A percentile compares a stretch with the other conserved stretches of the same genome.
These are phyloP conservation scores for Gastrolobium villosum DNA, from an alignment of 306 rosid genomes.

Conservation along the genomic window DNA sequence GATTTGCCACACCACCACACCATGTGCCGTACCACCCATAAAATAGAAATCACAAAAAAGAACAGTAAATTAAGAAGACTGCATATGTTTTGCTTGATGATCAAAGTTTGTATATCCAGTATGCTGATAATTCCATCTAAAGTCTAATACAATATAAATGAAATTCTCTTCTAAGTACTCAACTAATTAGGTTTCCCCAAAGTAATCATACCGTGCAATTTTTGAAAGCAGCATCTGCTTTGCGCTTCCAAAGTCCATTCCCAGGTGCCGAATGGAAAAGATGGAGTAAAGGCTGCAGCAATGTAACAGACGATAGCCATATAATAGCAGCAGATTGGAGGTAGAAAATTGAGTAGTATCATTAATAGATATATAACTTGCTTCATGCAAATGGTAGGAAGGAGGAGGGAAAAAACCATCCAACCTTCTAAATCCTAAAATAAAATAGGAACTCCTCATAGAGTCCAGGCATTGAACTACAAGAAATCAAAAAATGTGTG, in stretches of 20 bases:
- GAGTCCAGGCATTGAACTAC: constrained; percentile 24
- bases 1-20: neutral
- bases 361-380: constrained; percentile 36
- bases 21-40: constrained; percentile 12
- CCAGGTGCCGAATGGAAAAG: constrained; percentile 85
- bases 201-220: constrained; percentile 72
- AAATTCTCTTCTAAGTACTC: constrained; percentile 12
- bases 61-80: constrained; percentile 8
- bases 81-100: neutral
- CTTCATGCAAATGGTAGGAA: constrained; percentile 29
- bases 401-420: neutral
- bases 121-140: constrained; percentile 1
- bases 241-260: constrained; percentile 95
- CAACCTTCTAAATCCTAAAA: constrained; percentile 19
- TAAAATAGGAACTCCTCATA: constrained; percentile 30
- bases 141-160: constrained; percentile 6
- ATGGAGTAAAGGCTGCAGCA: constrained; percentile 84
- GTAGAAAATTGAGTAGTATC: constrained; percentile 32
- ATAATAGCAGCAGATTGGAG: constrained; percentile 32
- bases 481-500: constrained; percentile 13
- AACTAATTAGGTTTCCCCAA: constrained; percentile 20
- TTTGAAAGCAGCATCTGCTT: constrained; percentile 88
- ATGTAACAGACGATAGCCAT: constrained; percentile 24
- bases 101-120: neutral
- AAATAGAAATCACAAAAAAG: constrained; percentile 7